Percentiles rank a stretch among this genome's conserved stretches.
Conservation (phyloP, 352 stramenopile species). For the Saprolegnia diclina region DNA sequence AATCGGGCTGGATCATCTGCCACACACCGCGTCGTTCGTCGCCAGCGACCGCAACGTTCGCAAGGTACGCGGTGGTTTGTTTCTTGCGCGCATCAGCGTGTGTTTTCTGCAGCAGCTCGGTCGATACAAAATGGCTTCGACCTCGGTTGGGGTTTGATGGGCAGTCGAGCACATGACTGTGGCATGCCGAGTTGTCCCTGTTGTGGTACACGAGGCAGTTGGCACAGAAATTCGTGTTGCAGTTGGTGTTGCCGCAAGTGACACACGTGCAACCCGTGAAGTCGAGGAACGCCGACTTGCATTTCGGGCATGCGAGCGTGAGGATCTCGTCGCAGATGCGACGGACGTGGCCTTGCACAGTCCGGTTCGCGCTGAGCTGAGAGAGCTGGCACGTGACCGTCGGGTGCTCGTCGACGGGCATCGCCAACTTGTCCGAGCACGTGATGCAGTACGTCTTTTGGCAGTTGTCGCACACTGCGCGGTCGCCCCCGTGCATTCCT, state of each 20-base stretch:
- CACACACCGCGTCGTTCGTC: background rate
- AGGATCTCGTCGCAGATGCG: conserved; percentile 31
- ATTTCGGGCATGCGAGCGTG: conserved; percentile 32
- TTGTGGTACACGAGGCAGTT: conserved; percentile 30
- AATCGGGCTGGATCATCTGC: background rate
- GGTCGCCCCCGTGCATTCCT: conserved; percentile 14
- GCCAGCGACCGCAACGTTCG: background rate
- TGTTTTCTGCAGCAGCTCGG: background rate
- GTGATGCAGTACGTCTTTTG: conserved; percentile 26
- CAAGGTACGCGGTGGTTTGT: background rate
- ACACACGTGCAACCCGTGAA: conserved; percentile 33
- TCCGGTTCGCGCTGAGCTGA: background rate
- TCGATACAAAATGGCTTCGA: background rate
- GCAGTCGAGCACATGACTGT: background rate
- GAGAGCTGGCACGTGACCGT: conserved; percentile 27
- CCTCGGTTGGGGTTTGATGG: background rate
- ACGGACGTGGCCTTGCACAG: conserved; percentile 22
- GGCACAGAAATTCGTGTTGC: conserved; percentile 30
- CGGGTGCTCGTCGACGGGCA: conserved; percentile 10
- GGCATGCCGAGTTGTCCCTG: background rate
- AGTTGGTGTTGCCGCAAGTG: conserved; percentile 30
- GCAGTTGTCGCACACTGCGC: conserved; percentile 31
- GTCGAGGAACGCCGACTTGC: conserved; percentile 30
- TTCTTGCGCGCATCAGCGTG: background rate
- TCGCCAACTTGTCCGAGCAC: conserved; percentile 11